Conservation (phyloP, 1,139 yeast species). For the Pichia sp. region DNA sequence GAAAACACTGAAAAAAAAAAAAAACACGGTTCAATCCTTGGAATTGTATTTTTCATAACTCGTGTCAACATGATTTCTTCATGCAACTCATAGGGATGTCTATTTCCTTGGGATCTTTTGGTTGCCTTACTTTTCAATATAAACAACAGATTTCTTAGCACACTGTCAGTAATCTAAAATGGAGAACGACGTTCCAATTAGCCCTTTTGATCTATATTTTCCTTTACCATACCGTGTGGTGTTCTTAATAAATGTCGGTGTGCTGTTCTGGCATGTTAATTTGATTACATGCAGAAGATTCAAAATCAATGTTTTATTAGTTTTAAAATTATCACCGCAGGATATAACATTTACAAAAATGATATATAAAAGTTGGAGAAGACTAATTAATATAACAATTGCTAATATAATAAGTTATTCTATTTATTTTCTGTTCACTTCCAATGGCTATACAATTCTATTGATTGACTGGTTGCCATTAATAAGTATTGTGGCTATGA, state of each 20-base stretch:
- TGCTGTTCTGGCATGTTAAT: constrained; percentile 47
- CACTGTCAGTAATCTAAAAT: too few relatives aligned
- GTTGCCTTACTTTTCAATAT: too few relatives aligned
- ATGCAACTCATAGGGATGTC: too few relatives aligned
- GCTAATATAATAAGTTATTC: constrained; percentile 28
- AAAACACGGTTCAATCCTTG: too few relatives aligned
- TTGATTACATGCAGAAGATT: constrained; percentile 32
- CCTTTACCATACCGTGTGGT: constrained; percentile 48
- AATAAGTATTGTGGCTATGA: constrained; percentile 19
- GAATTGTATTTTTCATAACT: too few relatives aligned
- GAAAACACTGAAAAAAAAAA: too few relatives aligned
- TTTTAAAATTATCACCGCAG: constrained; percentile 32
- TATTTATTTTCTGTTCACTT: constrained; percentile 20
- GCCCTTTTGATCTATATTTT: constrained; percentile 33
- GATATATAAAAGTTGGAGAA: constrained; percentile 20
- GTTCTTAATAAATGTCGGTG: constrained; percentile 38
- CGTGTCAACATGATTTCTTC: too few relatives aligned
- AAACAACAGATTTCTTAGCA: too few relatives aligned
- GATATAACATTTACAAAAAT: constrained; percentile 19
- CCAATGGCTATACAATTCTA: constrained; percentile 16
- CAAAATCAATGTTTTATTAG: constrained; percentile 37
- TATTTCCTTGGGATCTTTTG: too few relatives aligned
- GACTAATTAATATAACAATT: constrained; percentile 27
- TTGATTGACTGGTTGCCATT: constrained; percentile 26
- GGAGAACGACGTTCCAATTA: background rate